A percentile compares a stretch with the other conserved stretches of the same genome.
Conservation (phyloP, 371 early-diverging fungal genomes). For the Apophysomyces ossiformis region DNA sequence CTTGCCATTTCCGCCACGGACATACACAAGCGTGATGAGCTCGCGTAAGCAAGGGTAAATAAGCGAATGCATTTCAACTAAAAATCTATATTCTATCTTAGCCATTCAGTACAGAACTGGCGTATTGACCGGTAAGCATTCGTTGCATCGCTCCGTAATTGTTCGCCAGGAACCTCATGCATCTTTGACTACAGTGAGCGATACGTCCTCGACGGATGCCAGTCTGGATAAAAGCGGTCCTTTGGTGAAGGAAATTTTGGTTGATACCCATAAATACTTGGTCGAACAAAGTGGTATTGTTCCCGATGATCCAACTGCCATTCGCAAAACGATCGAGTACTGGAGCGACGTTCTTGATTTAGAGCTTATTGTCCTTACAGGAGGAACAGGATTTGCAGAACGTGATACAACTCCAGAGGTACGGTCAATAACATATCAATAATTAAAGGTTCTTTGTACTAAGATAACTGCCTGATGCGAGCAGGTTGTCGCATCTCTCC, state of each 20-base stretch:
- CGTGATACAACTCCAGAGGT: conserved; percentile 91
- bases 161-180: neutral
- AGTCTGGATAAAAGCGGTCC: conserved; percentile 71
- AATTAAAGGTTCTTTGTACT: neutral
- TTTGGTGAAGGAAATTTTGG: conserved; percentile 41
- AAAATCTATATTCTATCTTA: neutral
- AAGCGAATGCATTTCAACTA: too few species aligned
- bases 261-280: conserved; percentile 37
- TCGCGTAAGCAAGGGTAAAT: too few species aligned
- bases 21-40: too few species aligned
- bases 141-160: neutral
- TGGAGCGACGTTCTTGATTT: conserved; percentile 57
- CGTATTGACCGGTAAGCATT: neutral
- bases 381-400: conserved; percentile 93
- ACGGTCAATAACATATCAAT: conserved; percentile 12
- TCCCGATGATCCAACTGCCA: conserved; percentile 57
- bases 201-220: conserved; percentile 58
- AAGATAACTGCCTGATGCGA: neutral
- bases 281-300: conserved; percentile 45
- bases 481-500: conserved; percentile 74
- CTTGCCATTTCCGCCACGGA: too few species aligned
- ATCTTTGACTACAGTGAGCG: conserved; percentile 54
- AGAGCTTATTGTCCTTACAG: conserved; percentile 82
- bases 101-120: conserved; percentile 5
- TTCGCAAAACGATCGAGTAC: conserved; percentile 50